phyloP scores from a whole-genome alignment of 1,284 basidiomycete genomes.

The Cryptococcus floricola region DNA sequence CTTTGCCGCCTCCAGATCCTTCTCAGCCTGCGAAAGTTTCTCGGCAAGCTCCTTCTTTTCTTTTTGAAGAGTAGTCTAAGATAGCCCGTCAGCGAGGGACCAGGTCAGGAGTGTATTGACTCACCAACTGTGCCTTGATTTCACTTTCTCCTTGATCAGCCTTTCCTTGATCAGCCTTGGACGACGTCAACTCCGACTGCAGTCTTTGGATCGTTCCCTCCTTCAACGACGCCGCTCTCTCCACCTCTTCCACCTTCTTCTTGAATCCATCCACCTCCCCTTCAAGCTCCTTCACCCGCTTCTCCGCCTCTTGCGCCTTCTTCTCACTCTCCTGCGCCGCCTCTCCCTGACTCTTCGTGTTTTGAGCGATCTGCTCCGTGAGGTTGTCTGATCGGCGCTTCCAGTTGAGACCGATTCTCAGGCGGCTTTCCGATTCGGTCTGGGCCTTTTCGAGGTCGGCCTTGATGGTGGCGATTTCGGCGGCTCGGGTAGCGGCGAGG shows the following conservation, averaged over 20 bases:
- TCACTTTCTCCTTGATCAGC: slow-evolving; percentile 9
- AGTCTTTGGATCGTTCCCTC: slow-evolving; percentile 32
- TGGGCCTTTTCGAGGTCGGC: slow-evolving; percentile 21
- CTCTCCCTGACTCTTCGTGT: slow-evolving; percentile 22
- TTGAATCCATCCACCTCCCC: neutral
- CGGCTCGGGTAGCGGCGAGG: slow-evolving; percentile 21
- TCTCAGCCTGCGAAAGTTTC: slow-evolving; percentile 33
- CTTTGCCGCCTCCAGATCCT: slow-evolving; percentile 37
- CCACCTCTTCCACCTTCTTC: slow-evolving; percentile 26
- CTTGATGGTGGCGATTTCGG: slow-evolving; percentile 25
- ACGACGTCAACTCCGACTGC: slow-evolving; percentile 30
- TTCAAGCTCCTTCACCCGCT: slow-evolving; percentile 31
- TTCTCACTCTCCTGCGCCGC: slow-evolving; percentile 18
- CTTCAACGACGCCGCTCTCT: slow-evolving; percentile 20
- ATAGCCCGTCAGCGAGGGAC: neutral
- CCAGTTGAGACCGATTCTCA: slow-evolving; percentile 38
- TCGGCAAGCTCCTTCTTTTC: slow-evolving; percentile 35
- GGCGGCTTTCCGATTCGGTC: slow-evolving; percentile 23
- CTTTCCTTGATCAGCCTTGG: slow-evolving; percentile 11
- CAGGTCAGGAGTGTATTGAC: neutral
- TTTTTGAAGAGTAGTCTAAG: slow-evolving; percentile 20
- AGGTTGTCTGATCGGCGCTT: slow-evolving; percentile 28
- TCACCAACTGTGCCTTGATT: slow-evolving; percentile 20
- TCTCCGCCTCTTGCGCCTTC: slow-evolving; percentile 26
- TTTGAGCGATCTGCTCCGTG: slow-evolving; percentile 12